Conservation (phyloP, 2,329 filamentous ascomycete species). For the Xylaria sp. region DNA sequence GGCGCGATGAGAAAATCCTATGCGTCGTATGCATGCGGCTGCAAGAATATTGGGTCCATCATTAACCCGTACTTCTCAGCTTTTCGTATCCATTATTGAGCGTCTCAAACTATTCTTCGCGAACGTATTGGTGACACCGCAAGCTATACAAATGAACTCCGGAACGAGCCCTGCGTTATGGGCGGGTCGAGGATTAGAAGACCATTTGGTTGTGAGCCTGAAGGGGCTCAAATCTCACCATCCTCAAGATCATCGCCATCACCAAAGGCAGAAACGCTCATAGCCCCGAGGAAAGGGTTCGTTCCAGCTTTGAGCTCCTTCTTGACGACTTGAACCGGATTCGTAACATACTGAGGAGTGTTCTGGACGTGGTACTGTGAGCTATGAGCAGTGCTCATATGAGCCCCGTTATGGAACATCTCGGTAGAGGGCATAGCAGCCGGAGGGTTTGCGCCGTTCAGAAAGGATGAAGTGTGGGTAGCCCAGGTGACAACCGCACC, state of each 20-base stretch:
- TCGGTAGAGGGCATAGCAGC: background rate
- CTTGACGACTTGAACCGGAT: background rate
- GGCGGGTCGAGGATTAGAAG: background rate
- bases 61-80: background rate
- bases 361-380: background rate
- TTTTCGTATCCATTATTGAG: background rate
- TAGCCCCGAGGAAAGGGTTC: constrained; percentile 13
- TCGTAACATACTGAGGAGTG: background rate
- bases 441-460: constrained; percentile 16
- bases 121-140: background rate
- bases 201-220: background rate
- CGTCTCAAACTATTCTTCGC: background rate
- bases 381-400: background rate
- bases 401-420: background rate
- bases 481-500: background rate
- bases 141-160: background rate
- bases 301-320: background rate
- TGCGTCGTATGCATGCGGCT: background rate
- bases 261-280: background rate
- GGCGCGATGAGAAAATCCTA: background rate
- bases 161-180: background rate
- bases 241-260: constrained; percentile 43
- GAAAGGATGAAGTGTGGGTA: constrained; percentile 29
- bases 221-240: constrained; percentile 51
- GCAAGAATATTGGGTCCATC: background rate